A percentile compares a stretch with the other conserved stretches of the same genome.
Evolutionary conservation across 1,284 basidiomycete species (phyloP).

Genomic region (Apiotrichum porosum): DNA sequence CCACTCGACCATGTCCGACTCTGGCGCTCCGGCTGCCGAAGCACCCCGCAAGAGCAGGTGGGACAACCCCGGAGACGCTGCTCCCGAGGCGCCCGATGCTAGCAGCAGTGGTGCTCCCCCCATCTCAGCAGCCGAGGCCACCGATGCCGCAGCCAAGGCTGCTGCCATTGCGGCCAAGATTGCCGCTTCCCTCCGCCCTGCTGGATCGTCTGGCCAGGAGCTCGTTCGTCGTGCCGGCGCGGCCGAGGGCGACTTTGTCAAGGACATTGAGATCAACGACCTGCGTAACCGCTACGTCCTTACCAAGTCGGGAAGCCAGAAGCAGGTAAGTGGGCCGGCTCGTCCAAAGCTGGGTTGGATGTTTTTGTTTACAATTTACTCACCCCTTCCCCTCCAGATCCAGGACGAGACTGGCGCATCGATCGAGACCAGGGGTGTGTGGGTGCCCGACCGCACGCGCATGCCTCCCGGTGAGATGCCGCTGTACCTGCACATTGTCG

Average conservation of each 20-base stretch:
- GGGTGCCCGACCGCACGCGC: slow-evolving; percentile 86
- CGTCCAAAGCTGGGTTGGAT: neutral
- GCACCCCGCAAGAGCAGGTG: slow-evolving; percentile 17
- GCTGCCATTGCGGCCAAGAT: slow-evolving; percentile 81
- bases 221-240: slow-evolving; percentile 57
- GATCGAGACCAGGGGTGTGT: slow-evolving; percentile 84
- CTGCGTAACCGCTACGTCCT: slow-evolving; percentile 90
- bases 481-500: slow-evolving; percentile 88
- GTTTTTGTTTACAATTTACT: neutral
- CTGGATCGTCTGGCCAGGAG: slow-evolving; percentile 47
- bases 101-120: slow-evolving; percentile 45
- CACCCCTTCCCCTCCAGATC: slow-evolving; percentile 56
- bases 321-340: slow-evolving; percentile 59
- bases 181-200: slow-evolving; percentile 65
- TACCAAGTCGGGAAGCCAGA: slow-evolving; percentile 88
- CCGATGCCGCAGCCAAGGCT: slow-evolving; percentile 62
- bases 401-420: slow-evolving; percentile 83
- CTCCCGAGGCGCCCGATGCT: slow-evolving; percentile 50
- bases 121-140: slow-evolving; percentile 49
- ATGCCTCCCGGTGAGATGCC: slow-evolving; percentile 89
- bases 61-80: slow-evolving; percentile 7
- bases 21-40: neutral
- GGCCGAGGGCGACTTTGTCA: slow-evolving; percentile 76
- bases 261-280: slow-evolving; percentile 97
- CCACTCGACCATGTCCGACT: slow-evolving; percentile 8